Evolutionary conservation across 257 asterid species (phyloP), one percentile per base, ranked within the genome.

Genomic region (Petrea volubilis): DNA sequence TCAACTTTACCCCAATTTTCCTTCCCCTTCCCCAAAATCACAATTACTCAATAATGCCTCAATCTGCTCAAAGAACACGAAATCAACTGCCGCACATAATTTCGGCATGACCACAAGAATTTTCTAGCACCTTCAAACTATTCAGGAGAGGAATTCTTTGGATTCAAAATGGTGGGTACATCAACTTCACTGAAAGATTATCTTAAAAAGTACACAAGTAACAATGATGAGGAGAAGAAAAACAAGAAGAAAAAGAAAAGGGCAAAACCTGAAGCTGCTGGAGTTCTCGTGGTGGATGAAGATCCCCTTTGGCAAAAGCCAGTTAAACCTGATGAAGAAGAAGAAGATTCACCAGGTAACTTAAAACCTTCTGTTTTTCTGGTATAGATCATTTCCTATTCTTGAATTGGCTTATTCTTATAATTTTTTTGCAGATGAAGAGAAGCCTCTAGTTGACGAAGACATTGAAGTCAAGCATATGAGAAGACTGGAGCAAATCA

Each of bases 291-390:
- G 5, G 95, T 92, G 27, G 98, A 92, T 44, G 86, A 90, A 81
- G 96, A 92, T 76, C 96, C 96, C 34, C 17, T 84, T 13, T 92
- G 98, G 98, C 93, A 90, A 74, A 90, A 85, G 83, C 95, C 86
- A 3, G 87, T 88, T 14, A 79, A 72, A 18, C 47, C 78, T 59
- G 86, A 86, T 3, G 92, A 86, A n/a, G 96, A 90, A 25, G 91
- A 90, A 67, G 89, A 83, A 55, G 85, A 88, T 43, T 84, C 87
- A 53, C 79, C 82, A 36, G 97, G 96, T 88, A 74, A 81, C 47
- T 60, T 59, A 14, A n/a, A n/a, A 41, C 2, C 9, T 6, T 58
- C 27, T 36, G 33, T 66, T 24, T 38, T 21, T 44, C 29, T 34
- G 6, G 20, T 53, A 7, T 61, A 58, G 33, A 7, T 24, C 58